Percentiles rank a stretch among this genome's conserved stretches.
phyloP scores from a whole-genome alignment of 2,329 filamentous ascomycete genomes.

The Fonsecaea monophora region DNA sequence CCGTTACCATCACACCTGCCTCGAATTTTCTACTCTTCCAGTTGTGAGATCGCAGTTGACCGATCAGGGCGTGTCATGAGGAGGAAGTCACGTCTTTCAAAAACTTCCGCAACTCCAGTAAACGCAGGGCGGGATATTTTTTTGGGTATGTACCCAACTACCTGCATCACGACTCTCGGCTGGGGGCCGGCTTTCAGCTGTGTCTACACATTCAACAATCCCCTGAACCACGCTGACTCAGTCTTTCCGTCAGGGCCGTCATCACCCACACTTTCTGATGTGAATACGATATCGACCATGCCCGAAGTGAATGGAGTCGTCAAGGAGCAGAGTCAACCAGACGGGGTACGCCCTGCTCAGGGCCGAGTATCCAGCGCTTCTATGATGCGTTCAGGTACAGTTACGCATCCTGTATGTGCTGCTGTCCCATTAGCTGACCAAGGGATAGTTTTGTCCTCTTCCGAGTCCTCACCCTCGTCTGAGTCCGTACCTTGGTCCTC shows the following conservation, averaged over 20 bases:
- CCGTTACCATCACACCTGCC: background rate
- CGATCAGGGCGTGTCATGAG: slow-evolving; percentile 34
- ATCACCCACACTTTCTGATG: slow-evolving; percentile 20
- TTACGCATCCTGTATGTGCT: background rate
- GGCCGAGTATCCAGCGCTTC: slow-evolving; percentile 37
- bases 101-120: slow-evolving; percentile 27
- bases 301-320: slow-evolving; percentile 37
- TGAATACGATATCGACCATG: slow-evolving; percentile 29
- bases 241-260: slow-evolving; percentile 11
- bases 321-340: slow-evolving; percentile 36
- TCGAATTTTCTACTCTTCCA: slow-evolving; percentile 7
- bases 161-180: background rate
- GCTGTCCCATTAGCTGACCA: slow-evolving; percentile 3
- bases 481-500: slow-evolving; percentile 55
- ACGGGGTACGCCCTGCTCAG: slow-evolving; percentile 29
- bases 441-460: slow-evolving; percentile 31
- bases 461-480: slow-evolving; percentile 38
- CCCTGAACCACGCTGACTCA: slow-evolving; percentile 20
- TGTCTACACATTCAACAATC: background rate
- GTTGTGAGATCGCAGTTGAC: slow-evolving; percentile 12
- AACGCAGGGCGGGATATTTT: slow-evolving; percentile 12
- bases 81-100: slow-evolving; percentile 32
- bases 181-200: background rate
- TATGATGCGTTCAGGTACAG: slow-evolving; percentile 38
- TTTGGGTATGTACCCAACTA: slow-evolving; percentile 17